Conservation (phyloP, 2,329 filamentous ascomycete genomes). For the Neonectria ditissima region DNA sequence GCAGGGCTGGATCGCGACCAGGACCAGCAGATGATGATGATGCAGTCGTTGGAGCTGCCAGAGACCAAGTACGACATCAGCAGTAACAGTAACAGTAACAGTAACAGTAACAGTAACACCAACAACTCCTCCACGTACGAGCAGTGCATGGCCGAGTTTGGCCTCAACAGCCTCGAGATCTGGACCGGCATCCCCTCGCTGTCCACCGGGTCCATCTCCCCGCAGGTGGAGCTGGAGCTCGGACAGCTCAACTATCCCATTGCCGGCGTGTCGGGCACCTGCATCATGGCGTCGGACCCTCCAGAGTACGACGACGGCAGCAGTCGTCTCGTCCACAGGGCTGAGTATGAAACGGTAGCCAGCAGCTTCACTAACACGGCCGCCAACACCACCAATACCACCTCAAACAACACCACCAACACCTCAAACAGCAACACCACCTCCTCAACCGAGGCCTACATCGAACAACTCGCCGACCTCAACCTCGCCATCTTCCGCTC, state of each 20-base stretch:
- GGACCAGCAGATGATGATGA: neutral
- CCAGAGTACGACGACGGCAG: neutral
- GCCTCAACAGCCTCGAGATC: constrained; percentile 4
- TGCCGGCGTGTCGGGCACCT: neutral
- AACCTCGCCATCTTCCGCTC: constrained; percentile 5
- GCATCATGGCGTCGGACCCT: neutral
- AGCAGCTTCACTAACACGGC: neutral
- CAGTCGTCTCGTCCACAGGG: neutral
- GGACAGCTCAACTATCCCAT: neutral
- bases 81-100: too few relatives aligned
- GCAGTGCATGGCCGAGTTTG: constrained; percentile 4
- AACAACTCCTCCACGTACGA: neutral
- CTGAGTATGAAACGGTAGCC: neutral
- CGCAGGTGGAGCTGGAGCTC: neutral
- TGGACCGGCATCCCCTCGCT: neutral
- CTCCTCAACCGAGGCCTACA: neutral
- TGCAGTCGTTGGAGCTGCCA: neutral
- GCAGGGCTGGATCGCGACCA: neutral
- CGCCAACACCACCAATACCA: neutral
- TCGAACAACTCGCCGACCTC: constrained; percentile 1
- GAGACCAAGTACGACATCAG: too few relatives aligned
- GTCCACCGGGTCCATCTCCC: constrained; percentile 2
- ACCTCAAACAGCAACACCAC: neutral
- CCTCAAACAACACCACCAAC: neutral
- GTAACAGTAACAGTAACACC: too few relatives aligned